Evolutionary conservation across 2,329 filamentous ascomycete genomes (phyloP), one percentile per base, ranked within the genome.

Genomic region (Ustilaginoidea virens): DNA sequence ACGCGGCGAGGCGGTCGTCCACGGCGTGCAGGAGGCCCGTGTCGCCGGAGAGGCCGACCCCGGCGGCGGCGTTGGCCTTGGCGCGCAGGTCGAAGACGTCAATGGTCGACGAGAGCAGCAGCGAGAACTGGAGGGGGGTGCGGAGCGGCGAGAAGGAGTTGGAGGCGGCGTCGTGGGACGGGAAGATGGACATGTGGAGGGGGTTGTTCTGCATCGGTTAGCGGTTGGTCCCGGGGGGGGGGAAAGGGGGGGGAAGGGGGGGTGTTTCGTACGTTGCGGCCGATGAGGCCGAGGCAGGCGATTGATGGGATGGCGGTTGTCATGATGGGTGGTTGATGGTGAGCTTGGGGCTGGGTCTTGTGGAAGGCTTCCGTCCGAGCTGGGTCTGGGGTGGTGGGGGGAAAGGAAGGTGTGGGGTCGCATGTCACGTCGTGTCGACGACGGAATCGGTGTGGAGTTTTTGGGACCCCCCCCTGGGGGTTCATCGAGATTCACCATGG

Each of bases 11-110:
- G 16, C 86, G 72, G 58, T 98, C 87, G 58, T 96, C 90, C 34
- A 96, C 67, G 34, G 86, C 85, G 57, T 96, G 87, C 28, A 98
- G 67, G 9, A 96, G 69, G 17, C 90, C 87, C 40, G 90, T 77
- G 51, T 96, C 87, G 42, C 90, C 85, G 28, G 82, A 80, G 24
- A 72, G 54, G 7, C 61, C 60, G 16, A 55, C 52, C 25, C 52
- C 53, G 13, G 49, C 44, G 30, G 55, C 51, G 14, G 68, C 70
- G 44, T 79, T 78, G 45, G 74, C 68, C 30, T 78, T 77, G 39
- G 81, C 67, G 33, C 85, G 82, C 35, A 86, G 72, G 44, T 90
- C 82, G 55, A 98, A 94, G 39, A 96, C 75, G 56, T 98, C 90
- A 40, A 98, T 78, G 33, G 81, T 90, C 33, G 79, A 80, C 40